phyloP scores from a whole-genome alignment of 164 flowering plant genomes.

The Tetracentron sinense region DNA sequence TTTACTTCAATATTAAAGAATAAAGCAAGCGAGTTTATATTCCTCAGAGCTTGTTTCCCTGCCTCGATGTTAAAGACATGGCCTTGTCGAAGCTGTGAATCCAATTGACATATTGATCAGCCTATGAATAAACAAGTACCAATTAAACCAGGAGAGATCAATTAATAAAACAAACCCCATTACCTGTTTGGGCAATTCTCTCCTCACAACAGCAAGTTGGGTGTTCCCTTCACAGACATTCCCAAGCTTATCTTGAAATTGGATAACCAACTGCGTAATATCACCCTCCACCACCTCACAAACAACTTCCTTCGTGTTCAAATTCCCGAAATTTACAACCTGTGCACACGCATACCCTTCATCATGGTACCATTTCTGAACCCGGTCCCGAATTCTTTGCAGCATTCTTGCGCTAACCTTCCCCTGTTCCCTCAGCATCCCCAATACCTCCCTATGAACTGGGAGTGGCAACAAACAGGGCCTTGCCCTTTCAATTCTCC shows the following conservation, averaged over 20 bases:
- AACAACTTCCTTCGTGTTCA: constrained; percentile 93
- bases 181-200: constrained; percentile 90
- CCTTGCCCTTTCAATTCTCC: constrained; percentile 72
- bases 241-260: constrained; percentile 97
- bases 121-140: neutral
- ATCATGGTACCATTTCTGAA: constrained; percentile 96
- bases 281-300: constrained; percentile 99
- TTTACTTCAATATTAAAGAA: constrained; percentile 97
- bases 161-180: neutral
- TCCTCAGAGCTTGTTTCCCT: constrained; percentile 92
- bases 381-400: constrained; percentile 88
- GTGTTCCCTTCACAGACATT: constrained; percentile 93
- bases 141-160: neutral
- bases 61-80: constrained; percentile 91
- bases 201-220: constrained; percentile 53
- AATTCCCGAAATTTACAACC: constrained; percentile 93
- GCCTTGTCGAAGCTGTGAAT: constrained; percentile 72
- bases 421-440: constrained; percentile 67
- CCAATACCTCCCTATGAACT: constrained; percentile 54
- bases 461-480: constrained; percentile 69
- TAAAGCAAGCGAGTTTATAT: constrained; percentile 74
- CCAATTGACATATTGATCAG: constrained; percentile 12
- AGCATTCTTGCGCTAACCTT: constrained; percentile 78
- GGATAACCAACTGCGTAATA: constrained; percentile 70
- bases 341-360: constrained; percentile 97